Evolutionary conservation across 768 basidiomycete genomes (phyloP), one percentile per base, ranked within the genome.

Genomic region (Hypsizygus marmoreus): DNA sequence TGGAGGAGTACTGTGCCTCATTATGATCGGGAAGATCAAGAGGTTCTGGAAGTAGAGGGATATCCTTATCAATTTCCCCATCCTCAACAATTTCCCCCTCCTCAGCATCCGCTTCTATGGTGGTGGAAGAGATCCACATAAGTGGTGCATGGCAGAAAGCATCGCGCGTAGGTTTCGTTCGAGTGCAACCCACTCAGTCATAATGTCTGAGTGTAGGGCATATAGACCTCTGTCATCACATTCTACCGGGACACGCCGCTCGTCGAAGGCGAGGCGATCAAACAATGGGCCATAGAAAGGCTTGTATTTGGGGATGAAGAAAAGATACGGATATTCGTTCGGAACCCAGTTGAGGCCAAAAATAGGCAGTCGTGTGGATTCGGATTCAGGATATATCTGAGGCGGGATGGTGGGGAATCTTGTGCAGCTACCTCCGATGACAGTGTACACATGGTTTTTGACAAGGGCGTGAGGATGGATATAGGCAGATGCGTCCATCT

Each of bases 121-220:
- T 8, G 11, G 6, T 10, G 49, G 32, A 11, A 50, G 33, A 17
- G 34, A 11, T 28, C 4, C 26, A 11, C n/a, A 12, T 6, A 17
- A 31, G 8, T 49, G 14, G 10, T 30, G n/a, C 40, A 49, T 49
- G 4, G 47, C 47, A 33, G 26, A 29, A 13, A 36, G 30, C 17
- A 49, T 13, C 4, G 47, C 40, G 11, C 24, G 23, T 23, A 50
- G 19, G 30, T 41, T 50, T 4, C 35, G 30, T 14, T 50, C 49
- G 9, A 51, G 34, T 13, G 44, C 13, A 1, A 25, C 26, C 32
- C 45, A 40, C 19, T 43, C 40, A 6, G 13, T 35, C 25, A 16
- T 25, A 20, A 46, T 24, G 3, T 2, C 29, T 1, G 38, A 13
- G 6, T 30, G 14, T 4, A 45, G 10, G 11, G n/a, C 11, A 20